Base-by-base conservation (phyloP, 352 stramenopile genomes). In the Peronospora tabacina region DNA sequence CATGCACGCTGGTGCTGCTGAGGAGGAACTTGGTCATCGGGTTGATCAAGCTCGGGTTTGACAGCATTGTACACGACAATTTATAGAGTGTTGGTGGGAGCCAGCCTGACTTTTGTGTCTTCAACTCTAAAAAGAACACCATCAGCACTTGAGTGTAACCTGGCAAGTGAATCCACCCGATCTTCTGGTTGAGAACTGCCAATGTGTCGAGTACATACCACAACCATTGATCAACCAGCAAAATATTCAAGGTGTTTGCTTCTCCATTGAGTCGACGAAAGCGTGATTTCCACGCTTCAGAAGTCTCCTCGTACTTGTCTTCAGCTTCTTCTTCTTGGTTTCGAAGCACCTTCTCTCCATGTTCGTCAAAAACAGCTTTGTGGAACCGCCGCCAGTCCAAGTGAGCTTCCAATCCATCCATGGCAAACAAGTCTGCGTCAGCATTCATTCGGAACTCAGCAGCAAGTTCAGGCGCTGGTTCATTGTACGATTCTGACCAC, bases 121-220 rank as follows among this genome's bases (percentile, higher is more conserved):
- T 92, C 19, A 94, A 66, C 66, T 94, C 83, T 47, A 93, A 56
- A 51, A 94, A 90, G 37, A 93, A 94, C 7, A 94, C 83, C 64
- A 90, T 90, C 32, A 94, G 50, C 39, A 93, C 82, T 66, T 94
- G 83, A 7, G 75, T 82, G 42, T 94, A 94, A 0, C 83, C 83
- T 15, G 83, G 83, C 13, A 94, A 52, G 53, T 93, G 79, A 11
- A 85, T 56, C 83, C 83, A 94, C 0, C 82, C 82, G 20, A 94
- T 93, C 63, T 94, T 94, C 43, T 92, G 81, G 46, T 94, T 91
- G 7, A 94, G 59, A 11, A 94, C 83, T 6, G 83, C 83, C n/a
- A 94, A 61, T 1, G 79, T 94, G 45, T 94, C 83, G 24, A 94
- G 58, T 13, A 94, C 82, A 65, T 94, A 94, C 83, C 83, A 94